A percentile compares a stretch with the other conserved stretches of the same genome.
Evolutionary conservation across 2,329 filamentous ascomycete genomes (phyloP).

Genomic region (Penicillium sp.): DNA sequence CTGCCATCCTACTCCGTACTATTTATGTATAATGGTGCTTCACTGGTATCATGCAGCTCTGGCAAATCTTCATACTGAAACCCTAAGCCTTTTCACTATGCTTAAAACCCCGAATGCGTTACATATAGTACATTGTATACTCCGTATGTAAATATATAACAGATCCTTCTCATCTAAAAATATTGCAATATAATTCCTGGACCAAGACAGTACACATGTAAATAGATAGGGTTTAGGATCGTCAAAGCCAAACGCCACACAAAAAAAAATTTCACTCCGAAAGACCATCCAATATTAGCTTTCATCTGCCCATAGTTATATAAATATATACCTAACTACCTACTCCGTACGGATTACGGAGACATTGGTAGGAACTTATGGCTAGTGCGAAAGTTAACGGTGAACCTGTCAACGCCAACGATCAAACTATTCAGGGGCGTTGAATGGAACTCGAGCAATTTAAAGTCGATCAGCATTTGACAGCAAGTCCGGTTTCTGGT

Average conservation of each 20-base stretch:
- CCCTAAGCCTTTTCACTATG: not conserved
- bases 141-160: not conserved
- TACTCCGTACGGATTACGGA: not conserved
- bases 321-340: not conserved
- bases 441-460: constrained; percentile 5
- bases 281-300: not conserved
- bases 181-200: not conserved
- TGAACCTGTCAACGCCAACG: not conserved
- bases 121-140: not conserved
- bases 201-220: not conserved
- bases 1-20: not conserved
- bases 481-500: not conserved
- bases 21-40: constrained; percentile 1
- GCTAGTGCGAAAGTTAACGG: not conserved
- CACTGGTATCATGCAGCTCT: not conserved
- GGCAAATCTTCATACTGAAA: not conserved
- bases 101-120: not conserved
- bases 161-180: not conserved
- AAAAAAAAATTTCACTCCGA: not conserved
- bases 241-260: not conserved
- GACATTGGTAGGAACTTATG: not conserved
- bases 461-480: constrained; percentile 8
- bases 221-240: not conserved
- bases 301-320: not conserved
- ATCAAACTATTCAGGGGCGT: not conserved